Base-by-base conservation (phyloP, 805 yeast species). In the Yamadazyma scolyti region DNA sequence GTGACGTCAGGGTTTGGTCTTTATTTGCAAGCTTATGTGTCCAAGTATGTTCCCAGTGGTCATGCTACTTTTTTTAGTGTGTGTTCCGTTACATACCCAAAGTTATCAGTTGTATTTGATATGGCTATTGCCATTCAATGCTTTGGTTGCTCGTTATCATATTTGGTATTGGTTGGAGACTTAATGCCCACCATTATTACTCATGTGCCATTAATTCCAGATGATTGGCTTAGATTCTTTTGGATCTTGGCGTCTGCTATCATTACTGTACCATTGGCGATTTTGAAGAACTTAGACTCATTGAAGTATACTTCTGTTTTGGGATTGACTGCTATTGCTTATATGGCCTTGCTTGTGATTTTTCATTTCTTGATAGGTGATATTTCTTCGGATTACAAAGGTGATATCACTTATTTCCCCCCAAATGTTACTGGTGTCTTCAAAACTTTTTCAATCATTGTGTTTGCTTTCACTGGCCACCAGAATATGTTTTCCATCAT, bases 401-500 rank as follows among this genome's bases (percentile, higher is more conserved):
- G 69, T 3, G 44, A 52, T 57, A 46, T 44, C n/a, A 39, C 46
- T 7, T 47, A 52, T 31, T 45, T 50, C 27, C 71, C 71, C 2
- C 44, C 52, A 54, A 83, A 30, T 49, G 72, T 35, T 34, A 67
- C 43, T 39, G 76, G 39, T n/a, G 67, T 89, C 12, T 70, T 82
- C 15, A 52, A 61, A 16, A 77, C 93, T 8, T 77, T 89, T 52
- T 94, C 97, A n/a, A 83, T 89, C 41, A 79, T 88, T 44, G 90
- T 90, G 9, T 89, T 90, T 65, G 96, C 96, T 0, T 90, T 79
- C 58, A 90, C 97, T 0, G 93, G 97, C 48, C 97, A 90, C 51
- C 97, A 90, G 56, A 90, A 90, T 59, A 86, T 86, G 87, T 87
- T 86, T 48, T 77, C 95, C 1, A 75, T 89, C 33, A 74, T 88